Conservation (phyloP, 2,329 filamentous ascomycete genomes). For the Coniochaeta sp. region DNA sequence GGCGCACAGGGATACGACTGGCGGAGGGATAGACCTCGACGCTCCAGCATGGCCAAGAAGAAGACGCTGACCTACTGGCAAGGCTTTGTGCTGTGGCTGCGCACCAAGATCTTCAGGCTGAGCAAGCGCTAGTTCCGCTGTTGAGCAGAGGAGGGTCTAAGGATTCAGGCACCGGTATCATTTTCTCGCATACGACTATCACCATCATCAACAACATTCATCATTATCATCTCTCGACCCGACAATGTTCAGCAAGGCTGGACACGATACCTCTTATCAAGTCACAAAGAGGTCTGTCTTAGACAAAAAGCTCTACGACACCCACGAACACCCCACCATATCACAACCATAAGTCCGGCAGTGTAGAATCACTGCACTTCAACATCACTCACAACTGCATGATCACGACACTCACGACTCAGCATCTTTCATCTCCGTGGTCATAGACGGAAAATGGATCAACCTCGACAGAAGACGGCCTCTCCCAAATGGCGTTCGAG, state of each 20-base stretch:
- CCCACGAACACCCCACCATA: not conserved
- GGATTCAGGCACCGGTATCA: not conserved
- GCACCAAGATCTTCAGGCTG: constrained; percentile 37
- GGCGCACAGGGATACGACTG: constrained; percentile 12
- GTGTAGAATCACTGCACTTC: not conserved
- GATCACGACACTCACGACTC: not conserved
- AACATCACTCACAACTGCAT: not conserved
- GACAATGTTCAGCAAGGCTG: not conserved
- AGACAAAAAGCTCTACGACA: not conserved
- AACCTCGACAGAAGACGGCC: not conserved
- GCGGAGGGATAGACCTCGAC: constrained; percentile 26
- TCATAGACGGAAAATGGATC: not conserved
- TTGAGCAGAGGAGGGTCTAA: not conserved
- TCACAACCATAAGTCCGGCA: not conserved
- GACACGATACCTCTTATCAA: not conserved
- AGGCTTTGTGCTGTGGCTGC: constrained; percentile 55
- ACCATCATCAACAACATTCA: not conserved
- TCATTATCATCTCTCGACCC: not conserved
- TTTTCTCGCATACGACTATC: not conserved
- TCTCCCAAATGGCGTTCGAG: not conserved
- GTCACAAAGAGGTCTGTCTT: not conserved
- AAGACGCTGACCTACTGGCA: constrained; percentile 57
- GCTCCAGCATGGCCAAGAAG: constrained; percentile 44
- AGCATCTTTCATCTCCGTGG: not conserved
- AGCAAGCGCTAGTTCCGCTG: not conserved